A percentile compares a stretch with the other conserved stretches of the same genome.
Evolutionary conservation across 129 eudicot genomes (phyloP).

Genomic region (Chrysanthemum lavandulifolium): DNA sequence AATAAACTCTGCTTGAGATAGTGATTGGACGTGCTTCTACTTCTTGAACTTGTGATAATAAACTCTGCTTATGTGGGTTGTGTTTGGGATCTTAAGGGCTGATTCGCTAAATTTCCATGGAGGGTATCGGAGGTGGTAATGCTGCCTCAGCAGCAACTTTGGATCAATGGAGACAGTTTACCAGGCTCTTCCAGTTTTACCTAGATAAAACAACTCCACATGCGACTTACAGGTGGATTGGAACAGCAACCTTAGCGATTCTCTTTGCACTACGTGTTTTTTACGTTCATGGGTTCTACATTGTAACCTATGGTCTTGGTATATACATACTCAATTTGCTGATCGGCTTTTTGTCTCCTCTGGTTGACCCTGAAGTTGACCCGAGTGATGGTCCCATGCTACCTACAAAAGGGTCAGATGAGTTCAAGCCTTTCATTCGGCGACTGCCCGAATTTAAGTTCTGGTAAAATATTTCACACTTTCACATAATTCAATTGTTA

Average conservation of each 20-base stretch:
- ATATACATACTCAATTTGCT: slow-evolving; percentile 79
- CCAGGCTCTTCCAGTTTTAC: slow-evolving; percentile 62
- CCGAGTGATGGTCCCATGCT: slow-evolving; percentile 54
- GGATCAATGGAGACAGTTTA: slow-evolving; percentile 65
- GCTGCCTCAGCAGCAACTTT: slow-evolving; percentile 41
- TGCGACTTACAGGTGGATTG: slow-evolving; percentile 62
- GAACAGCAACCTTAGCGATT: slow-evolving; percentile 46
- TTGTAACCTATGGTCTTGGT: slow-evolving; percentile 73
- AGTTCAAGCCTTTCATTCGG: slow-evolving; percentile 84
- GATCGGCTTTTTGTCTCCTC: slow-evolving; percentile 88
- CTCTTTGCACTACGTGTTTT: slow-evolving; percentile 56
- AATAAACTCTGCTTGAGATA: neutral
- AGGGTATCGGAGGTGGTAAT: slow-evolving; percentile 48
- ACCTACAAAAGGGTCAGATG: slow-evolving; percentile 82
- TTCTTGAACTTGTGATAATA: too few relatives aligned
- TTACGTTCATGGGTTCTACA: slow-evolving; percentile 69
- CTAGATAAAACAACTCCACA: slow-evolving; percentile 81
- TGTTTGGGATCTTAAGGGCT: slow-evolving; percentile 33
- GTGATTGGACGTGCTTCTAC: too few relatives aligned
- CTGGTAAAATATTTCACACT: slow-evolving; percentile 51
- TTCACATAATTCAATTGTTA: neutral
- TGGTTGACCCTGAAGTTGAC: slow-evolving; percentile 88
- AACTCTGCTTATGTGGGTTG: slow-evolving; percentile 25
- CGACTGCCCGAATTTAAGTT: slow-evolving; percentile 90
- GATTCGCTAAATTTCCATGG: slow-evolving; percentile 44